Base-by-base conservation (phyloP, 305 asterid species). In the Fraxinus sp. region DNA sequence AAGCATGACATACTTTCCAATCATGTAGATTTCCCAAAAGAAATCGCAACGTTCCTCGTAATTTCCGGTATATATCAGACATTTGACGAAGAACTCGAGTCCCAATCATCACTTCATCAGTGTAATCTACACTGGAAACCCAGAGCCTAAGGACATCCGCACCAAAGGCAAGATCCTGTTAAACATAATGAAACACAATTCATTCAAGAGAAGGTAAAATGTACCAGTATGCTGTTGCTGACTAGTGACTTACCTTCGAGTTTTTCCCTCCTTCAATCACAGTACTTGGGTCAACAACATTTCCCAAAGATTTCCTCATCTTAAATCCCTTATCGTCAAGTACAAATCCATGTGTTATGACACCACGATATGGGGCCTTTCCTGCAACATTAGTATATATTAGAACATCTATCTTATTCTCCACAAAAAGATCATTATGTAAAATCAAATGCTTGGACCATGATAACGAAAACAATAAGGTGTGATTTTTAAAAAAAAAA, bases 261-360 rank as follows among this genome's bases (percentile, higher is more conserved):
- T 89, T 92, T 81, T 94, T 93, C 78, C 97, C 95, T 82, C 99
- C 99, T 84, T 96, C 99, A 83, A 96, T 96, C 64, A 96, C 89
- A 81, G 83, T 89, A 84, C 92, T 87, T 64, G 98, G 99, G 87
- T 96, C 99, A 64, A 96, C 97, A 85, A 96, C 98, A 85, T 96
- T 96, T 81, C 99, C 98, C 76, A 92, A 81, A 80, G 98, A 96
- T 89, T 96, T 96, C 89, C 99, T 96, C 99, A 96, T 96, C 91
- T 96, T 96, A 73, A 93, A 90, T 37, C 99, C 99, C 72, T 85
- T 96, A 90, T 96, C 99, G 77, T 96, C 99, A 79, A 96, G 90
- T 76, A 94, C 99, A 87, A 96, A 96, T 84, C 99, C 99, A 80
- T 96, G 99, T 5, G 99, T 96, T 76, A 96, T 83, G 70, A 96